phyloP scores from a whole-genome alignment of 2,329 filamentous ascomycete genomes.

The Trichoderma sp. region DNA sequence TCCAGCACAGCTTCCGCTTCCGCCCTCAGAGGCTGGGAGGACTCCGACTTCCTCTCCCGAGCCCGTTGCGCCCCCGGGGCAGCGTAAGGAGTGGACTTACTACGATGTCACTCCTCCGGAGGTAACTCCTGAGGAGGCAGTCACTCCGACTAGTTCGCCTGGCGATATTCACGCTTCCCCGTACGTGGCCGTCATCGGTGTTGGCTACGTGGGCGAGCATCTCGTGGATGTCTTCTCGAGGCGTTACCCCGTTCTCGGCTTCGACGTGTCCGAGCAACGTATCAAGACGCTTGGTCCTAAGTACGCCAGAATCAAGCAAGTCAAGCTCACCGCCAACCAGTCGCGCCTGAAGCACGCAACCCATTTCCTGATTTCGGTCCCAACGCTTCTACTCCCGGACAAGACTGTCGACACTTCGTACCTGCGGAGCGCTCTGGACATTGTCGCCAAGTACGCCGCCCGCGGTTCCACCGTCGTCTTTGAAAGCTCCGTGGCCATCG shows the following conservation, averaged over 20 bases:
- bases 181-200: constrained; percentile 53
- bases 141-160: too few relatives aligned
- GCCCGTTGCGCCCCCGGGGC: too few relatives aligned
- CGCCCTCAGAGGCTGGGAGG: too few relatives aligned
- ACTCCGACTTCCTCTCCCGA: too few relatives aligned
- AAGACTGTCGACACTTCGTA: constrained; percentile 53
- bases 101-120: too few relatives aligned
- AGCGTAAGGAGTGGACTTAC: too few relatives aligned
- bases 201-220: constrained; percentile 56
- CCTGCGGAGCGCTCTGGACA: constrained; percentile 48
- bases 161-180: constrained; percentile 32
- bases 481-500: constrained; percentile 57
- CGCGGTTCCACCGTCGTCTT: constrained; percentile 53
- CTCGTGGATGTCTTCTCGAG: constrained; percentile 49
- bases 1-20: too few relatives aligned
- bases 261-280: constrained; percentile 49
- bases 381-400: constrained; percentile 52
- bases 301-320: constrained; percentile 36
- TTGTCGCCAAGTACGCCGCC: constrained; percentile 46
- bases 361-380: constrained; percentile 58
- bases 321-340: constrained; percentile 45
- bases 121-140: too few relatives aligned
- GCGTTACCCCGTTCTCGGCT: constrained; percentile 49
- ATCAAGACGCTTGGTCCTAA: constrained; percentile 39
- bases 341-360: constrained; percentile 47